Conservation (phyloP, 805 yeast genomes). For the Spathaspora sp. region DNA sequence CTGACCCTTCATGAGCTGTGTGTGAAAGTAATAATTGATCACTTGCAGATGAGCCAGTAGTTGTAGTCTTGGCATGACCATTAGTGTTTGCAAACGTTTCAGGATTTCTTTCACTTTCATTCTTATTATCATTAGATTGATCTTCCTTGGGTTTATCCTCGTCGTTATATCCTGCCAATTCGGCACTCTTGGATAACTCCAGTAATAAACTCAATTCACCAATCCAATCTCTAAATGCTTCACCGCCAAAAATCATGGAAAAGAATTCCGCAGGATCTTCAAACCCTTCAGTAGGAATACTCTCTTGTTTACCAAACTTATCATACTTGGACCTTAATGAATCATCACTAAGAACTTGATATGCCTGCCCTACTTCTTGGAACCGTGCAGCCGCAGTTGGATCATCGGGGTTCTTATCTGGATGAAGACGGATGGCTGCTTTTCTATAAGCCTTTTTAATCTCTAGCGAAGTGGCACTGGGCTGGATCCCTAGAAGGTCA, state of each 20-base stretch:
- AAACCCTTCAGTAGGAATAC: conserved; percentile 58
- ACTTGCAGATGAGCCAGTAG: background rate
- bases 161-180: conserved; percentile 35
- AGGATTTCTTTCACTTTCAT: background rate
- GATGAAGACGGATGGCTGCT: conserved; percentile 42
- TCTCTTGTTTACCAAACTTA: conserved; percentile 70
- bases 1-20: conserved; percentile 3
- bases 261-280: conserved; percentile 86
- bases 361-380: conserved; percentile 61
- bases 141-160: conserved; percentile 10
- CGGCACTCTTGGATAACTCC: conserved; percentile 41
- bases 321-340: conserved; percentile 65
- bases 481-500: conserved; percentile 30
- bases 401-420: conserved; percentile 45
- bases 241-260: conserved; percentile 81
- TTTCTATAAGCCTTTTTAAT: conserved; percentile 44
- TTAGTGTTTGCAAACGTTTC: background rate
- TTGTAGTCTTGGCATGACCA: background rate
- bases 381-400: conserved; percentile 42
- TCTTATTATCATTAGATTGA: background rate
- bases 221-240: conserved; percentile 73
- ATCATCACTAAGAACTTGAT: conserved; percentile 71
- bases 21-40: conserved; percentile 4
- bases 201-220: conserved; percentile 67
- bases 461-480: conserved; percentile 39